Conservation (phyloP, 345 rosid species). For the Microthlaspi erraticum region DNA sequence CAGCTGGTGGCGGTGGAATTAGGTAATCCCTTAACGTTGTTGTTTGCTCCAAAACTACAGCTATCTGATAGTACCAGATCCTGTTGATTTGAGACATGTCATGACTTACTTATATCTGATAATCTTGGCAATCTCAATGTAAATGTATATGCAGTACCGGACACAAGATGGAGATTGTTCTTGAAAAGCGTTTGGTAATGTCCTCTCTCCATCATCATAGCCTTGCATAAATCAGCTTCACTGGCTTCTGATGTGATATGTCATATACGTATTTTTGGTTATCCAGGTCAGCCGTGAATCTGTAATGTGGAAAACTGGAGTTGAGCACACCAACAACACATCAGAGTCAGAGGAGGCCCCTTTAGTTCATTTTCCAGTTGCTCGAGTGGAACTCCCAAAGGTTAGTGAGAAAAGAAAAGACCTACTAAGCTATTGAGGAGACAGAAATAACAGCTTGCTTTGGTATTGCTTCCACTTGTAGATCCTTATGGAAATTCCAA, state of each 20-base stretch:
- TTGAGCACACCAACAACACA: constrained; percentile 42
- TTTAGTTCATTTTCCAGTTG: constrained; percentile 26
- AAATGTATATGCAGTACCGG: constrained; percentile 71
- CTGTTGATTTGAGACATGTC: constrained; percentile 14
- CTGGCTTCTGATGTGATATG: constrained; percentile 29
- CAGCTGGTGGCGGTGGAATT: constrained; percentile 96
- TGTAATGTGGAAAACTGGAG: constrained; percentile 67
- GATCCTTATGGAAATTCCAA: constrained; percentile 11
- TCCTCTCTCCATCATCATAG: constrained; percentile 3
- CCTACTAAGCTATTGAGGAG: constrained; percentile 14
- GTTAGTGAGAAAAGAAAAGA: constrained; percentile 27
- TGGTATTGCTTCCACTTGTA: constrained; percentile 32
- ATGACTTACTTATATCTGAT: constrained; percentile 1
- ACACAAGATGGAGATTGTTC: constrained; percentile 72
- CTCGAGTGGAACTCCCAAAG: constrained; percentile 28
- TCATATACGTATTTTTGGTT: constrained; percentile 24
- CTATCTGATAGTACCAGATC: constrained; percentile 20
- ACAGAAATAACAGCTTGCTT: constrained; percentile 17
- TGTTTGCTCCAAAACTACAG: constrained; percentile 5
- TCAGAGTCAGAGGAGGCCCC: constrained; percentile 26
- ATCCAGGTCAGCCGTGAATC: constrained; percentile 67
- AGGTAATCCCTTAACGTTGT: constrained; percentile 55
- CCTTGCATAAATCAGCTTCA: neutral
- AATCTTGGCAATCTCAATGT: constrained; percentile 14
- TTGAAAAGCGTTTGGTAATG: constrained; percentile 71